Evolutionary conservation across 345 rosid genomes (phyloP).

Genomic region (Brassica incana): DNA sequence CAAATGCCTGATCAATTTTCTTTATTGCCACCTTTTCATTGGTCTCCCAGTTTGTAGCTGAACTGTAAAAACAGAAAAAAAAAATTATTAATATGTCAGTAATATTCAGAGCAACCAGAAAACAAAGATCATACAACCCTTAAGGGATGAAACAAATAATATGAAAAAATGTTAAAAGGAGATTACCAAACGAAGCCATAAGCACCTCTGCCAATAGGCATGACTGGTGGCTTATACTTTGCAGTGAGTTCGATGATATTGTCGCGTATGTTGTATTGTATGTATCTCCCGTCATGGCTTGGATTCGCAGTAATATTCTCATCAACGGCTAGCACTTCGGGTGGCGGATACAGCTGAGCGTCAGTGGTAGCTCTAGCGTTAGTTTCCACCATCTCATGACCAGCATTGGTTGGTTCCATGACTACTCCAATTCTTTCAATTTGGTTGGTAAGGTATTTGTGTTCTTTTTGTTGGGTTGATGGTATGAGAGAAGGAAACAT

Average conservation of each 20-base stretch:
- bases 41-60: constrained; percentile 73
- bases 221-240: constrained; percentile 78
- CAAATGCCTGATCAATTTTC: constrained; percentile 81
- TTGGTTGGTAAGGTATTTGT: not conserved
- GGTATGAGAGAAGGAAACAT: not conserved
- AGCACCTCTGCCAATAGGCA: constrained; percentile 84
- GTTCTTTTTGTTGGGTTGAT: not conserved
- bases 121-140: not conserved
- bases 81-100: not conserved
- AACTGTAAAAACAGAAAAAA: constrained; percentile 38
- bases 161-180: not conserved
- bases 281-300: constrained; percentile 72
- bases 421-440: not conserved
- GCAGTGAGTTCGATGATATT: constrained; percentile 78
- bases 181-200: constrained; percentile 85
- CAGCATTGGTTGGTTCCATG: constrained; percentile 5
- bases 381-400: not conserved
- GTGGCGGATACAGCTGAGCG: not conserved
- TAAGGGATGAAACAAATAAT: not conserved
- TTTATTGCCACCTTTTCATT: constrained; percentile 80
- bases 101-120: not conserved
- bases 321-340: constrained; percentile 31
- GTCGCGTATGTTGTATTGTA: constrained; percentile 68
- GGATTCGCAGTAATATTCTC: constrained; percentile 58
- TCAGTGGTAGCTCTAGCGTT: not conserved